A percentile compares a stretch with the other conserved stretches of the same genome.
phyloP scores from a whole-genome alignment of 2,329 filamentous ascomycete genomes.

The Talaromyces albobiverticillius region DNA sequence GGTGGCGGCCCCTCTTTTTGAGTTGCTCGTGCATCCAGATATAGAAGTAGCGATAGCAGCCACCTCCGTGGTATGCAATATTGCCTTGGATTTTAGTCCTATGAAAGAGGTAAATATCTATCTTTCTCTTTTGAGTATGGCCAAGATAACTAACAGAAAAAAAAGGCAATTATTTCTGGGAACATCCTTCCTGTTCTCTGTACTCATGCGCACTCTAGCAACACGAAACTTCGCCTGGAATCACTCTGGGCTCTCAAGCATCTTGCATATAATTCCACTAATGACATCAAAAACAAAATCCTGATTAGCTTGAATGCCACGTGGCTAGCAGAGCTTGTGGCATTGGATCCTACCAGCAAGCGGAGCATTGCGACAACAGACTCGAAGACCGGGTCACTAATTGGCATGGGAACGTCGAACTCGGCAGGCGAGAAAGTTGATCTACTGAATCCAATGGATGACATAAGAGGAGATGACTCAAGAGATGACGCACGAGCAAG shows the following conservation, averaged over 20 bases:
- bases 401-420: slow-evolving; percentile 56
- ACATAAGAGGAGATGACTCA: slow-evolving; percentile 28
- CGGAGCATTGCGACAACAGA: slow-evolving; percentile 32
- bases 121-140: background rate
- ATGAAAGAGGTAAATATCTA: slow-evolving; percentile 69
- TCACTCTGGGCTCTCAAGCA: slow-evolving; percentile 95
- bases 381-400: slow-evolving; percentile 28
- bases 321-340: slow-evolving; percentile 79
- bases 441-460: slow-evolving; percentile 53
- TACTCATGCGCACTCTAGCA: slow-evolving; percentile 76
- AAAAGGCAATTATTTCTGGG: slow-evolving; percentile 66
- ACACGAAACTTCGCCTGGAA: slow-evolving; percentile 75
- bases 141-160: slow-evolving; percentile 4
- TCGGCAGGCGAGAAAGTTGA: slow-evolving; percentile 60
- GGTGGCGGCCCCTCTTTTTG: slow-evolving; percentile 73
- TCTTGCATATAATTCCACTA: slow-evolving; percentile 69
- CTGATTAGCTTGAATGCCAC: slow-evolving; percentile 72
- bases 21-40: slow-evolving; percentile 70
- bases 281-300: slow-evolving; percentile 71
- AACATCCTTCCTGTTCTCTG: slow-evolving; percentile 76
- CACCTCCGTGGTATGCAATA: slow-evolving; percentile 78
- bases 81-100: slow-evolving; percentile 84
- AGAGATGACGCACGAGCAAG: slow-evolving; percentile 29
- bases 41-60: slow-evolving; percentile 81
- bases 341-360: slow-evolving; percentile 46